These are phyloP conservation scores for Acidiella bohemica DNA, from an alignment of 495 filamentous ascomycete species.

Conservation along the genomic window DNA sequence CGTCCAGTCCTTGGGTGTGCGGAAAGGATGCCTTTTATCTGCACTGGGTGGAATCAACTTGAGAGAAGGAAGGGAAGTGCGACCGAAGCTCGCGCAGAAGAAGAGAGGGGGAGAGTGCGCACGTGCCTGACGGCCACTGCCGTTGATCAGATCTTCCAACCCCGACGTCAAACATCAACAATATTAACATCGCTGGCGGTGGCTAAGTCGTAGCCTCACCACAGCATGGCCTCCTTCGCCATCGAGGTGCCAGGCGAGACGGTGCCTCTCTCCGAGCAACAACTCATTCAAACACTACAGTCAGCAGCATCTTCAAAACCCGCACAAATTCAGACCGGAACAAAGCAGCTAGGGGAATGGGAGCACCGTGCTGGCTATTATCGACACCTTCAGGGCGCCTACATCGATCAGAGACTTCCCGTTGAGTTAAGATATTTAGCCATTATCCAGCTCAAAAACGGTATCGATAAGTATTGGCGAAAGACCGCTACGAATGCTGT, in stretches of 20 bases:
- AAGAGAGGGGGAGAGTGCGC: too few species aligned
- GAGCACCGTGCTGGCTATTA: conserved; percentile 64
- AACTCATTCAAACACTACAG: conserved; percentile 57
- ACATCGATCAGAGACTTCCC: conserved; percentile 62
- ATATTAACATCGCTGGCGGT: too few species aligned
- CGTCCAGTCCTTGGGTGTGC: conserved; percentile 36
- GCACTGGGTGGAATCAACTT: conserved; percentile 15
- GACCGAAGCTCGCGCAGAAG: too few species aligned
- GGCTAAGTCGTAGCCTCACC: too few species aligned
- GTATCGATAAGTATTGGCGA: conserved; percentile 88
- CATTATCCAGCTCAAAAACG: conserved; percentile 89
- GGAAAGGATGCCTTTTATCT: conserved; percentile 37
- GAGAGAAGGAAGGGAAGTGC: too few species aligned
- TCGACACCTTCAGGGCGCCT: conserved; percentile 60
- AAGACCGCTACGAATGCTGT: conserved; percentile 58
- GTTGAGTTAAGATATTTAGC: conserved; percentile 70
- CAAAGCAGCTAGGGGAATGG: conserved; percentile 76
- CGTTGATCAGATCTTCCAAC: too few species aligned
- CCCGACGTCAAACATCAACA: too few species aligned
- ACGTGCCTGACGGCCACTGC: too few species aligned
- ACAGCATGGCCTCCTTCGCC: conserved; percentile 18
- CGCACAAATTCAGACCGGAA: conserved; percentile 62
- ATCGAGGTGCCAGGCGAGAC: conserved; percentile 48
- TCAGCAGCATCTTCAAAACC: conserved; percentile 61
- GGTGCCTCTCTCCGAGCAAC: conserved; percentile 48